Evolutionary conservation across 768 basidiomycete species (phyloP).

Genomic region (Lentinus brumalis): DNA sequence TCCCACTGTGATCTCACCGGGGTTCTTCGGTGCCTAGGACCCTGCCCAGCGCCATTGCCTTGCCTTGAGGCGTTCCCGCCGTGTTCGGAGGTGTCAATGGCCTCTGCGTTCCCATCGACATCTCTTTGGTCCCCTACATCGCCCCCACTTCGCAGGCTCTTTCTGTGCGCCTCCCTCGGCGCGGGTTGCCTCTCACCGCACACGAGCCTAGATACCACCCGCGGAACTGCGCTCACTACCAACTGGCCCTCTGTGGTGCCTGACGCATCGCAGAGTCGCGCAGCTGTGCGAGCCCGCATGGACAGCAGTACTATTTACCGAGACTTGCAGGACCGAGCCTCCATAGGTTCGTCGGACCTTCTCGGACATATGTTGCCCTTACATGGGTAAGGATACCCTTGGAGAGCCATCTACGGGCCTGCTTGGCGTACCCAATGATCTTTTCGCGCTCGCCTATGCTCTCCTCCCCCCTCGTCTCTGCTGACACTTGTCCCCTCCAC

Average conservation of each 20-base stretch:
- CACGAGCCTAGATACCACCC: too few relatives aligned
- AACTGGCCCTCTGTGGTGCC: too few relatives aligned
- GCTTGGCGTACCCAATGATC: slow-evolving; percentile 2
- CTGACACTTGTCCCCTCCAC: neutral
- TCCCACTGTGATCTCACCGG: neutral
- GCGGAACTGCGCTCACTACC: too few relatives aligned
- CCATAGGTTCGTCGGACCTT: neutral
- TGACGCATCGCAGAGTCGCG: too few relatives aligned
- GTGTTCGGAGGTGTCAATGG: neutral
- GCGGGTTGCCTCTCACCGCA: too few relatives aligned
- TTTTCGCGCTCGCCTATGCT: neutral
- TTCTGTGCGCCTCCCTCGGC: too few relatives aligned
- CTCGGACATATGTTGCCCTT: slow-evolving; percentile 1
- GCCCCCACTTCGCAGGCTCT: too few relatives aligned
- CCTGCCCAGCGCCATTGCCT: neutral
- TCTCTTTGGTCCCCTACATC: too few relatives aligned
- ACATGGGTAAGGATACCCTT: slow-evolving; percentile 6
- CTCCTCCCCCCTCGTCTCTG: neutral
- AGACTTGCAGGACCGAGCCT: neutral
- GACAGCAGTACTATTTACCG: neutral
- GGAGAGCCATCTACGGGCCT: neutral
- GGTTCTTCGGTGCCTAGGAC: neutral
- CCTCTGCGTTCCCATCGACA: too few relatives aligned
- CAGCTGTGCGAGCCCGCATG: neutral
- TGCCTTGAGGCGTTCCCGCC: neutral